Percentiles rank a stretch among this genome's conserved stretches.
Conservation (phyloP, 2,329 filamentous ascomycete genomes). For the Lojkania enalia region DNA sequence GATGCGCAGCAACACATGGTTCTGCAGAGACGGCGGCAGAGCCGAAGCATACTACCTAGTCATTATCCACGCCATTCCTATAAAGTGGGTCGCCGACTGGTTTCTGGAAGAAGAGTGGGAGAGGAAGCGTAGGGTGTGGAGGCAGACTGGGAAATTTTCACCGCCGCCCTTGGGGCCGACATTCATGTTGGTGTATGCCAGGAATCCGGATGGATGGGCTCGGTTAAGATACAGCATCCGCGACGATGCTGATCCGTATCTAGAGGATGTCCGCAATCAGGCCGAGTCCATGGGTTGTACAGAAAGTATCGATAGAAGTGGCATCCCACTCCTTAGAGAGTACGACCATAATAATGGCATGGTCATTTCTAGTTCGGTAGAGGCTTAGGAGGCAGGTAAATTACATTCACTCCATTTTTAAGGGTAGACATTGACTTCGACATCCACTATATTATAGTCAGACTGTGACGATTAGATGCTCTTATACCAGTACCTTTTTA, state of each 20-base stretch:
- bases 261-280: neutral
- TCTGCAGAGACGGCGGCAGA: neutral
- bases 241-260: conserved; percentile 2
- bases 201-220: neutral
- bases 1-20: conserved; percentile 11
- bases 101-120: conserved; percentile 19
- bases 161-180: conserved; percentile 11
- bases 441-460: too few relatives aligned
- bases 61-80: conserved; percentile 16
- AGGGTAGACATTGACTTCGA: too few relatives aligned
- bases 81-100: conserved; percentile 22
- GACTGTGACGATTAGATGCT: too few relatives aligned
- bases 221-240: neutral
- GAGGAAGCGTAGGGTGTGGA: conserved; percentile 8
- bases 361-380: too few relatives aligned
- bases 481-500: too few relatives aligned
- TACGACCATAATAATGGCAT: too few relatives aligned
- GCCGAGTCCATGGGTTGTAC: conserved; percentile 1
- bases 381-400: too few relatives aligned
- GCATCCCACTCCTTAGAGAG: too few relatives aligned
- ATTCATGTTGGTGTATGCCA: conserved; percentile 19
- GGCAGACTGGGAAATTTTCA: conserved; percentile 1
- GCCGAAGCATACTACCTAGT: conserved; percentile 7
- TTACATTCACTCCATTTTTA: too few relatives aligned
- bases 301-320: too few relatives aligned